Evolutionary conservation across 2,329 filamentous ascomycete species (phyloP).

Genomic region (Apiospora kogelbergensis): DNA sequence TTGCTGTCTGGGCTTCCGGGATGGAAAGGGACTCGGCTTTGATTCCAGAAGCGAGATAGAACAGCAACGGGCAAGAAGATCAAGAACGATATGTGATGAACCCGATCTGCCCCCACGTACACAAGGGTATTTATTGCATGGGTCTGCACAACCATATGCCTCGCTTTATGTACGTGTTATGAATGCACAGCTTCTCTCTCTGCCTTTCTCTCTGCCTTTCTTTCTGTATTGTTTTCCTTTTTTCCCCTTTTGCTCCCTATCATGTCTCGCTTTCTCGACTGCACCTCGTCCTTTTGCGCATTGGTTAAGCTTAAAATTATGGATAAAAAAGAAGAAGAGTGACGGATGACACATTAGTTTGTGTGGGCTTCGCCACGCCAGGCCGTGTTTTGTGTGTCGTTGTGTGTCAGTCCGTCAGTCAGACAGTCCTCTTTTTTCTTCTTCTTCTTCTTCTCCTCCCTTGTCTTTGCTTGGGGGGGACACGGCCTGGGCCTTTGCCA

Average conservation of each 20-base stretch:
- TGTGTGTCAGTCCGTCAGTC: neutral
- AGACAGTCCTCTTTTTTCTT: no score
- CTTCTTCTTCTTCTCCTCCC: no score
- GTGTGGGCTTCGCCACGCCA: neutral
- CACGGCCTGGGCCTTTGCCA: neutral
- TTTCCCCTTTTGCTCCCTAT: neutral
- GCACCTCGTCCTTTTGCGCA: neutral
- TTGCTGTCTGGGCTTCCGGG: neutral
- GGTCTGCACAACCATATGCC: neutral
- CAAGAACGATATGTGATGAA: neutral
- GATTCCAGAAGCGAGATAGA: neutral
- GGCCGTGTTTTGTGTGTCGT: neutral
- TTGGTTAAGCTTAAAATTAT: slow-evolving; percentile 1
- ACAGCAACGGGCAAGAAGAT: no score
- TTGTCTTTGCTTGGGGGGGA: no score
- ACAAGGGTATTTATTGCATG: neutral
- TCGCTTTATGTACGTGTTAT: neutral
- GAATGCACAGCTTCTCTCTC: neutral
- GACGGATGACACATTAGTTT: neutral
- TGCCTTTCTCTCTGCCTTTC: neutral
- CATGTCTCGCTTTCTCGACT: neutral
- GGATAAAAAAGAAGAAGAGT: neutral
- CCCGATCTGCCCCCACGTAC: neutral
- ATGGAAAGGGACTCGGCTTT: neutral
- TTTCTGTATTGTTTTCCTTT: no score